These are phyloP conservation scores for Penicillium waksmanii DNA, from an alignment of 495 filamentous ascomycete species.

Conservation along the genomic window DNA sequence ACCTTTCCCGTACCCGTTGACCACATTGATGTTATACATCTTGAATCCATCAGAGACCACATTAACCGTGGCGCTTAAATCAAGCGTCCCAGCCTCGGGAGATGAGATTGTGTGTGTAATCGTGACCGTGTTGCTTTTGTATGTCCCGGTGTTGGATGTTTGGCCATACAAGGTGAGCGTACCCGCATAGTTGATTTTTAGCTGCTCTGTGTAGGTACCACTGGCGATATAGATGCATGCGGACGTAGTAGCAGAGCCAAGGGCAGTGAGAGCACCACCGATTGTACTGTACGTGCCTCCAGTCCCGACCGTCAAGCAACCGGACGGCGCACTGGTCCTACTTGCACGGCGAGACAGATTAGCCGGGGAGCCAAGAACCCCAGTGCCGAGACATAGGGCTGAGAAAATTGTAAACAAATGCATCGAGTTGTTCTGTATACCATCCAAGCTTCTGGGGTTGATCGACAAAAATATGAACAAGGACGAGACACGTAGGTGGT, in stretches of 20 bases:
- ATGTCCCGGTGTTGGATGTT: slow-evolving; percentile 57
- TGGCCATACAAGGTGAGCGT: slow-evolving; percentile 53
- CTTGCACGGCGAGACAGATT: slow-evolving; percentile 13
- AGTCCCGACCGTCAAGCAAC: slow-evolving; percentile 35
- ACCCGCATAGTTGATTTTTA: slow-evolving; percentile 52
- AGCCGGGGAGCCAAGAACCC: slow-evolving; percentile 15
- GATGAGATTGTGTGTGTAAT: slow-evolving; percentile 58
- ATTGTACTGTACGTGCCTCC: slow-evolving; percentile 33
- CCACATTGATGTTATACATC: slow-evolving; percentile 67
- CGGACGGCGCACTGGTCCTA: slow-evolving; percentile 31
- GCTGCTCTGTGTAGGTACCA: slow-evolving; percentile 51
- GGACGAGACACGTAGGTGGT: neutral
- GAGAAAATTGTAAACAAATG: slow-evolving; percentile 5
- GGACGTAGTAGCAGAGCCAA: slow-evolving; percentile 25
- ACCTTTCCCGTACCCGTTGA: slow-evolving; percentile 50
- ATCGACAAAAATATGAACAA: neutral
- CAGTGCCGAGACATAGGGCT: slow-evolving; percentile 15
- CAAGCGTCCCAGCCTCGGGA: slow-evolving; percentile 45
- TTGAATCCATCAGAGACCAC: slow-evolving; percentile 53
- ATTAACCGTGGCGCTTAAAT: slow-evolving; percentile 59
- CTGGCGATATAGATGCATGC: slow-evolving; percentile 42
- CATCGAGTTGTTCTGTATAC: slow-evolving; percentile 1
- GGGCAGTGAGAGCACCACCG: slow-evolving; percentile 27
- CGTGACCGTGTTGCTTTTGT: slow-evolving; percentile 62
- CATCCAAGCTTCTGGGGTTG: neutral